Evolutionary conservation across 345 rosid genomes (phyloP).

Genomic region (Rhizophora apiculata): DNA sequence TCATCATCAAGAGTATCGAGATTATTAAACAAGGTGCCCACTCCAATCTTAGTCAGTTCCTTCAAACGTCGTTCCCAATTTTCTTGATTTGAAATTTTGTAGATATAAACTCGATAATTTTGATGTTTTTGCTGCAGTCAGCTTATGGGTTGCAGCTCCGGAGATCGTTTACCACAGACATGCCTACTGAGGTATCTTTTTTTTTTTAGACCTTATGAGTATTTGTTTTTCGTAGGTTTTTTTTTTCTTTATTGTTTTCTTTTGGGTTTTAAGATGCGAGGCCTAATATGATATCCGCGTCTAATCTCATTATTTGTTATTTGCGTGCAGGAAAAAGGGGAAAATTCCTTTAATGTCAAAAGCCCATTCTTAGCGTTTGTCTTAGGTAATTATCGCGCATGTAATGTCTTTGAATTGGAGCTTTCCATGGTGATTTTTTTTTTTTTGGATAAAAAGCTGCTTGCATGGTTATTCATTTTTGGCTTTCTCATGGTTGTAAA

Average conservation of each 20-base stretch:
- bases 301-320: not conserved
- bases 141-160: not conserved
- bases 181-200: not conserved
- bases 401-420: not conserved
- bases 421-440: not conserved
- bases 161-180: not conserved
- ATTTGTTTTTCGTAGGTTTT: not conserved
- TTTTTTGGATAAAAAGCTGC: not conserved
- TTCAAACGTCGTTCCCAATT: not conserved
- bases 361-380: conserved; percentile 1
- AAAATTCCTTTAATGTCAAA: not conserved
- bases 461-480: not conserved
- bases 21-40: not conserved
- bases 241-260: not conserved
- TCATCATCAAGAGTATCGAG: not conserved
- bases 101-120: not conserved
- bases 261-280: not conserved
- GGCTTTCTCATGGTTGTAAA: not conserved
- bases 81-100: not conserved
- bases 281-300: not conserved
- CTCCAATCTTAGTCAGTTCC: not conserved
- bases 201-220: not conserved
- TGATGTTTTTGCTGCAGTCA: conserved; percentile 1
- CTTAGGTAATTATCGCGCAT: not conserved
- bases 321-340: not conserved